These are phyloP conservation scores for Termitomyces sp. DNA, from an alignment of 768 basidiomycete genomes.

Conservation along the genomic window DNA sequence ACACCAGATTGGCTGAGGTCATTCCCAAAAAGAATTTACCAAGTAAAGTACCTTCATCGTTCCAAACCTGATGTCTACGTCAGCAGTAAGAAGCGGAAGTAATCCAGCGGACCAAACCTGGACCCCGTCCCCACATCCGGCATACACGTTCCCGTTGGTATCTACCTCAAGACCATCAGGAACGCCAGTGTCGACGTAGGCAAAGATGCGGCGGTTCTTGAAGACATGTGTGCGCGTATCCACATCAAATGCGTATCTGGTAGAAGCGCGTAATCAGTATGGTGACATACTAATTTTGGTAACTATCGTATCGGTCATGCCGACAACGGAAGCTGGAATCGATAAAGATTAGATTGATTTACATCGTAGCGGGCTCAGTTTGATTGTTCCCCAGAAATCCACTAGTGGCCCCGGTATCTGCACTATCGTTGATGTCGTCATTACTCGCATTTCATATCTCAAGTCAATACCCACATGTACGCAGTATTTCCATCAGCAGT, in stretches of 20 bases:
- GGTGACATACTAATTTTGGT: background rate
- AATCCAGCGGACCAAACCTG: constrained; percentile 33
- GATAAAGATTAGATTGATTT: constrained; percentile 16
- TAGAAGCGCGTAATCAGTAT: background rate
- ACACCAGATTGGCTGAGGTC: constrained; percentile 40
- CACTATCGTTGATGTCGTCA: constrained; percentile 22
- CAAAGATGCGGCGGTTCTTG: constrained; percentile 59
- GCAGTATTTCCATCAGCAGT: constrained; percentile 58
- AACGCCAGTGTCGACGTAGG: constrained; percentile 59
- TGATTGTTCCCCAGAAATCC: constrained; percentile 41
- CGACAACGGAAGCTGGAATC: background rate
- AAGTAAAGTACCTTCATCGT: constrained; percentile 47
- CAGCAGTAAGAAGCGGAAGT: background rate
- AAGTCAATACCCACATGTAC: constrained; percentile 42
- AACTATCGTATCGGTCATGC: too few species aligned
- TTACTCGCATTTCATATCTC: background rate
- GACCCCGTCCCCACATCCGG: constrained; percentile 66
- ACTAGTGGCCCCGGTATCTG: constrained; percentile 50
- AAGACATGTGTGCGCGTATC: constrained; percentile 49
- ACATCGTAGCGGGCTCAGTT: constrained; percentile 67
- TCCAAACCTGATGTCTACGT: constrained; percentile 41
- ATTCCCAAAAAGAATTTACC: constrained; percentile 59
- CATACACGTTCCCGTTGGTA: constrained; percentile 58
- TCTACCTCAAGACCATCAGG: constrained; percentile 70
- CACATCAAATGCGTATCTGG: constrained; percentile 67